Conservation (phyloP, 78 protist species). For the Polysphondylium violaceum region DNA sequence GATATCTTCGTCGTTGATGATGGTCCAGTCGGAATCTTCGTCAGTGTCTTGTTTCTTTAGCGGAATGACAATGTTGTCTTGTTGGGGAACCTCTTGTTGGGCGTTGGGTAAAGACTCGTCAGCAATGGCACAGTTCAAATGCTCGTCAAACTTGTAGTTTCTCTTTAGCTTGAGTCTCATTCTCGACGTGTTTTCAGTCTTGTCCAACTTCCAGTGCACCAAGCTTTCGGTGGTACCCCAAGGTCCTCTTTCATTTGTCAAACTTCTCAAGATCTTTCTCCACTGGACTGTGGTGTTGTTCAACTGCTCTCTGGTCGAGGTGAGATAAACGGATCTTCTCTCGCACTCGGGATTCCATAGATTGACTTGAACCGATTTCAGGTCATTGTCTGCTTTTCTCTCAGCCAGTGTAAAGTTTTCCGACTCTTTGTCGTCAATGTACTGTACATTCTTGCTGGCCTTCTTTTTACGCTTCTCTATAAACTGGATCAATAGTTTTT, state of each 20-base stretch:
- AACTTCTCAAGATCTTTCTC: slow-evolving; percentile 30
- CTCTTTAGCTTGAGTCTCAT: slow-evolving; percentile 78
- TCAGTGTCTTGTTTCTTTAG: not conserved
- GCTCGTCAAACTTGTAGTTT: slow-evolving; percentile 81
- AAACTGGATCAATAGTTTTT: not conserved
- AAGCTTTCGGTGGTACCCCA: slow-evolving; percentile 53
- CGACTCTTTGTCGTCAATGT: slow-evolving; percentile 51
- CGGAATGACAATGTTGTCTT: not conserved
- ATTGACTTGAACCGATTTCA: slow-evolving; percentile 7
- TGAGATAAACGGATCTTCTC: slow-evolving; percentile 1
- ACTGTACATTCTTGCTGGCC: slow-evolving; percentile 1
- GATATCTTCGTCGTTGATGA: slow-evolving; percentile 6
- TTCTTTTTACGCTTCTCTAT: slow-evolving; percentile 48
- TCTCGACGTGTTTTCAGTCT: slow-evolving; percentile 71
- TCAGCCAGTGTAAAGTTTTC: slow-evolving; percentile 44
- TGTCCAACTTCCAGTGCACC: slow-evolving; percentile 81
- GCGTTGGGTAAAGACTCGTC: not conserved
- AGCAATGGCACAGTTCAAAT: slow-evolving; percentile 66
- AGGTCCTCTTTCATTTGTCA: slow-evolving; percentile 76
- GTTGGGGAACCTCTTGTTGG: not conserved
- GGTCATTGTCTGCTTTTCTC: slow-evolving; percentile 37
- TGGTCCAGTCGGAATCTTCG: slow-evolving; percentile 55
- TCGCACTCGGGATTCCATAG: slow-evolving; percentile 34
- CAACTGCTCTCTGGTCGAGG: not conserved
- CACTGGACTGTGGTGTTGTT: slow-evolving; percentile 14